phyloP scores from a whole-genome alignment of 306 rosid genomes.

The Urtica urens region DNA sequence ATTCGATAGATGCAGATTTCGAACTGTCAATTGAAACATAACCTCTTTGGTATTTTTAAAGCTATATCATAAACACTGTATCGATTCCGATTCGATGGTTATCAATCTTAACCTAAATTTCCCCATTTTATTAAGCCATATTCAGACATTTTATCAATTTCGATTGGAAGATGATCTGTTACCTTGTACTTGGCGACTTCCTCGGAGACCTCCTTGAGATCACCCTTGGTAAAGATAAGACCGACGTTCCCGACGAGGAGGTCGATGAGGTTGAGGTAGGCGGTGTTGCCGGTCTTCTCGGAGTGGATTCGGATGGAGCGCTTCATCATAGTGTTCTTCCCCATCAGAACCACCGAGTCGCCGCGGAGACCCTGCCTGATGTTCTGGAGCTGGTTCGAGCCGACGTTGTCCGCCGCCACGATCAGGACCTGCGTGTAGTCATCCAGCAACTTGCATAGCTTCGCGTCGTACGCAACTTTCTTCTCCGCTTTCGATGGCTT shows the following conservation, averaged over 20 bases:
- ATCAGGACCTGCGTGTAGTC: slow-evolving; percentile 62
- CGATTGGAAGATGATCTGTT: neutral
- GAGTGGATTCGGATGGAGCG: slow-evolving; percentile 57
- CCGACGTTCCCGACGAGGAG: slow-evolving; percentile 83
- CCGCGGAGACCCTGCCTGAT: slow-evolving; percentile 78
- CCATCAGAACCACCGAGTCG: slow-evolving; percentile 80
- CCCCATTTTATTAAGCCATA: no score
- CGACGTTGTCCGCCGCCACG: slow-evolving; percentile 85
- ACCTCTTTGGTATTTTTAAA: no score
- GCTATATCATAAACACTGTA: no score
- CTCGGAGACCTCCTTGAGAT: slow-evolving; percentile 90
- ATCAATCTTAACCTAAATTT: no score
- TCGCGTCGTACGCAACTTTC: slow-evolving; percentile 60
- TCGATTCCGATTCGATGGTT: no score
- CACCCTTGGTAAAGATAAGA: slow-evolving; percentile 81
- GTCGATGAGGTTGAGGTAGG: slow-evolving; percentile 57
- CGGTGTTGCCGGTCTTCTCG: slow-evolving; percentile 57
- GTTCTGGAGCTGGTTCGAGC: slow-evolving; percentile 81
- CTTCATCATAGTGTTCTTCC: slow-evolving; percentile 99
- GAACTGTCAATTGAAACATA: no score
- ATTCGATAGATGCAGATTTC: no score
- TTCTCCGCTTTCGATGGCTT: slow-evolving; percentile 69
- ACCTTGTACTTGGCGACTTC: slow-evolving; percentile 98
- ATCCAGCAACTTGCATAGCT: slow-evolving; percentile 61
- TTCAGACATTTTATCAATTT: neutral